These are phyloP conservation scores for Sporothrix sp. DNA, from an alignment of 2,329 filamentous ascomycete genomes.

Conservation along the genomic window DNA sequence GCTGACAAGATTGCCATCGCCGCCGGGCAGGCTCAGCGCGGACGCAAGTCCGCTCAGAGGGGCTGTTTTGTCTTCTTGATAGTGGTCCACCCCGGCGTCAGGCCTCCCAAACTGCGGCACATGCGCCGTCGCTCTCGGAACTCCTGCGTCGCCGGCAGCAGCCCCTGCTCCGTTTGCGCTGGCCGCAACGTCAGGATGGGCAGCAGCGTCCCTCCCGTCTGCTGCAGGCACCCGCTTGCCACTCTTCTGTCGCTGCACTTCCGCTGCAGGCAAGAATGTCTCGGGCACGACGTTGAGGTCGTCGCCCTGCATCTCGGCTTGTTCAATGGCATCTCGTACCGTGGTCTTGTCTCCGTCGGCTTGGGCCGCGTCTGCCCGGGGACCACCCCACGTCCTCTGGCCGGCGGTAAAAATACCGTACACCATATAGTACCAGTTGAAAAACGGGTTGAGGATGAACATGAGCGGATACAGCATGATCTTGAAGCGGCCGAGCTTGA, in stretches of 20 bases:
- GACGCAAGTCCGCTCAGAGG: not conserved
- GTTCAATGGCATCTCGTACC: constrained; percentile 72
- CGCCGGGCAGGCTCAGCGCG: not conserved
- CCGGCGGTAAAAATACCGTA: constrained; percentile 93
- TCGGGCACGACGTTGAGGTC: constrained; percentile 85
- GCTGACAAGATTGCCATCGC: constrained; percentile 24
- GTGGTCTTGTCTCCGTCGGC: constrained; percentile 66
- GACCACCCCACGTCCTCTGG: constrained; percentile 91
- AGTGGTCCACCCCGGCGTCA: not conserved
- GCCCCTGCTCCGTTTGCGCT: not conserved
- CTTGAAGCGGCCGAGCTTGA: constrained; percentile 80
- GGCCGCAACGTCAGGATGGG: not conserved
- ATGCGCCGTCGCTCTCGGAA: not conserved
- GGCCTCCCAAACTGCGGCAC: not conserved
- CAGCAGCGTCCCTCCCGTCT: constrained; percentile 13
- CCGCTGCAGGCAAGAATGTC: constrained; percentile 60
- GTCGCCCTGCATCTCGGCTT: constrained; percentile 68
- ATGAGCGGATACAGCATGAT: constrained; percentile 91
- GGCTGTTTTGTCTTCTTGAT: not conserved
- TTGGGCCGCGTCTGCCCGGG: constrained; percentile 75
- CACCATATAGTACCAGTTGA: constrained; percentile 98
- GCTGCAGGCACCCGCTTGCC: constrained; percentile 12
- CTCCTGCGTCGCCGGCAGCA: not conserved
- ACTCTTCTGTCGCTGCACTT: constrained; percentile 25
- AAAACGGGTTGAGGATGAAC: constrained; percentile 91